Base-by-base conservation (phyloP, 1,139 yeast genomes). In the Candida dubliniensis region DNA sequence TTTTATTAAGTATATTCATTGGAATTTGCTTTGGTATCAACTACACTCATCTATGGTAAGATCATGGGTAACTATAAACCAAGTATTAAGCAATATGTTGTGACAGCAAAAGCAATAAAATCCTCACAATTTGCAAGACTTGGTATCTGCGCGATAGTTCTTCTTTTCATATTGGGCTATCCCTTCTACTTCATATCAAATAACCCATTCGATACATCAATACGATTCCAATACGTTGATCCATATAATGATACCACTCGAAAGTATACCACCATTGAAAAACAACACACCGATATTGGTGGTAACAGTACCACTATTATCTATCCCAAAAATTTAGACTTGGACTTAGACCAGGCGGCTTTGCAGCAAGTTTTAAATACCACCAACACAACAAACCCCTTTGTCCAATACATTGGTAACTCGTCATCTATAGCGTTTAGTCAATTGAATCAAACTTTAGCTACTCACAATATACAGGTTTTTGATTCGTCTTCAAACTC, bases 401-500 rank as follows among this genome's bases (percentile, higher is more conserved):
- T 37, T 7, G n/a, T 31, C 8, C 40, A 37, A 24, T 23, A 23
- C 7, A 14, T 29, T 11, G 41, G 41, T 3, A 41, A 46, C 10
- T 43, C 44, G 18, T 37, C 44, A 14, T 36, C 46, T 2, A 14
- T 42, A 30, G 37, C 42, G n/a, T 26, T 4, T 25, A 38, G 43
- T 3, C 35, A 31, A 30, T 26, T 36, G 8, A n/a, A 38, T 11
- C 36, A 30, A 26, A 27, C 27, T 8, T 42, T 39, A 2, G 35
- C 23, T 2, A 15, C 14, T 24, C 46, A 41, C 8, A 15, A 27
- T 6, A 42, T 46, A 2, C 32, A 41, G 11, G 12, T 45, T 2
- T 42, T 40, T 13, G 38, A 36, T 31, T 31, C 46, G 14, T 30
- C 37, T 31, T 13, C 39, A 14, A 31, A 42, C 8, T 30, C 43